phyloP scores from a whole-genome alignment of 257 asterid genomes.

The Echium plantagineum region DNA sequence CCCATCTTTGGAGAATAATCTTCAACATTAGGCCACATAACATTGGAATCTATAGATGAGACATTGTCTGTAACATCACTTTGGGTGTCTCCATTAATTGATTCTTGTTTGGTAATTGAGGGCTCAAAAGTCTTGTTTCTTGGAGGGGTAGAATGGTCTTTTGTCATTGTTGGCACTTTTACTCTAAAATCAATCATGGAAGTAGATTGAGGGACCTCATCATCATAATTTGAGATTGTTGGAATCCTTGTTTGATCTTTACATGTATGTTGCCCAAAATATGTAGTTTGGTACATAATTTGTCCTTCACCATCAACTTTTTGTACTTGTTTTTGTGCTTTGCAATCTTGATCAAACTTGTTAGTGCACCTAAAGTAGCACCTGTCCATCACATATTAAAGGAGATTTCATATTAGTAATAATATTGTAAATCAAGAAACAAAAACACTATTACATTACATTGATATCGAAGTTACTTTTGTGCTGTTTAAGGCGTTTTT shows the following conservation, averaged over 20 bases:
- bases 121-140: not conserved
- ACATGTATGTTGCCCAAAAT: constrained; percentile 62
- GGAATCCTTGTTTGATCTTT: constrained; percentile 5
- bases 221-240: constrained; percentile 7
- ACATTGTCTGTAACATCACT: constrained; percentile 19
- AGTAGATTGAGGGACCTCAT: constrained; percentile 18
- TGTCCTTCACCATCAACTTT: constrained; percentile 19
- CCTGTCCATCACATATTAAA: constrained; percentile 18
- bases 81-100: constrained; percentile 9
- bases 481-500: no score
- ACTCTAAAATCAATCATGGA: not conserved
- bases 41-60: constrained; percentile 22
- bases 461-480: no score
- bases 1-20: constrained; percentile 9
- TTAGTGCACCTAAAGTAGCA: constrained; percentile 70
- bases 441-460: no score
- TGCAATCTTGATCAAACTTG: constrained; percentile 48
- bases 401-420: no score
- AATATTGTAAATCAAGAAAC: no score
- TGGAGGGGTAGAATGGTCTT: not conserved
- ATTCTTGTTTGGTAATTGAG: constrained; percentile 11
- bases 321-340: constrained; percentile 67
- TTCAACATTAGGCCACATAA: constrained; percentile 21
- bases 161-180: no score
- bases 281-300: constrained; percentile 36